Percentiles rank a stretch among this genome's conserved stretches.
Evolutionary conservation across 208 protist species (phyloP).

Genomic region (Acanthamoeba castellanii): DNA sequence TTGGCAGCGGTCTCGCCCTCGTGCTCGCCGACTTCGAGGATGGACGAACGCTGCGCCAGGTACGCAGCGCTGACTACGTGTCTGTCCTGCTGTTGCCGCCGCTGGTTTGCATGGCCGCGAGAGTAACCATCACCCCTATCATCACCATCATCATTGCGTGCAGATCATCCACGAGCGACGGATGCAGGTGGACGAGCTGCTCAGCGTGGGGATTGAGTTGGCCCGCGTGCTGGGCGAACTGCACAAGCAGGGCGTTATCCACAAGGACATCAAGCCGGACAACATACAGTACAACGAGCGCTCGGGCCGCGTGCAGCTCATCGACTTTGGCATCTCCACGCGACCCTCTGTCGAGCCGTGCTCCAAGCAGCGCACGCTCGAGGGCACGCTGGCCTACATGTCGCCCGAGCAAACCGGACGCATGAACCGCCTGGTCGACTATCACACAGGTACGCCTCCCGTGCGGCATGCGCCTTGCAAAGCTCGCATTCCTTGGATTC

Average conservation of each 20-base stretch:
- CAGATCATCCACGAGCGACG: neutral
- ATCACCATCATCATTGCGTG: too few species aligned
- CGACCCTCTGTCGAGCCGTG: neutral
- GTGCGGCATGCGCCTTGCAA: neutral
- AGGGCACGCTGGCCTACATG: constrained; percentile 5
- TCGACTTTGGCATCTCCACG: constrained; percentile 69
- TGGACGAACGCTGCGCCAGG: neutral
- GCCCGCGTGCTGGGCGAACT: constrained; percentile 30
- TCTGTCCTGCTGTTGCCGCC: neutral
- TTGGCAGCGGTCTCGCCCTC: constrained; percentile 45
- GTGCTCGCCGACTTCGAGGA: neutral
- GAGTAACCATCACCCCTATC: neutral
- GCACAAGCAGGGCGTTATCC: constrained; percentile 58
- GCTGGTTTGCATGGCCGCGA: neutral
- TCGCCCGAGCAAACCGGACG: neutral
- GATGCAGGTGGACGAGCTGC: neutral
- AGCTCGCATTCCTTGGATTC: neutral
- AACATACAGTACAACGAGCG: constrained; percentile 48
- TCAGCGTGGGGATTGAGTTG: constrained; percentile 56
- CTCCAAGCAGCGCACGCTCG: neutral
- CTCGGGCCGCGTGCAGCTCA: constrained; percentile 14
- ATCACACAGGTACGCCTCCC: neutral
- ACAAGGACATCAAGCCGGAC: constrained; percentile 77
- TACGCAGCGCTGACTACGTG: constrained; percentile 21
- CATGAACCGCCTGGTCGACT: constrained; percentile 52